Base-by-base conservation (phyloP, 2,329 filamentous ascomycete genomes). In the Microdochium paspali region DNA sequence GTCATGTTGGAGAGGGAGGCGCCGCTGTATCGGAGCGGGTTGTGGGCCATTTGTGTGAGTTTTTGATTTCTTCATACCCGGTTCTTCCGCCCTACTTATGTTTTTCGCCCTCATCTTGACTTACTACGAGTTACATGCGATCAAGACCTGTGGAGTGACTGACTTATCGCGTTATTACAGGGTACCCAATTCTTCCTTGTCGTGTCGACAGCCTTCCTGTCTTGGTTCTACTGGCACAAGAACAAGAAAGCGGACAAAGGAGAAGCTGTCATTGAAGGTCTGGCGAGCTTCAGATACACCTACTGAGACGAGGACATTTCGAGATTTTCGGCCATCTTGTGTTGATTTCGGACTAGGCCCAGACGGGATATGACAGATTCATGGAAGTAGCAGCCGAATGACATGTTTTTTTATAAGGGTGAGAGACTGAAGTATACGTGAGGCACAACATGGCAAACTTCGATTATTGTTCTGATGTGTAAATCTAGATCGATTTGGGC, bases 11-110 rank as follows among this genome's bases (percentile, higher is more conserved):
- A 44, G 42, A 24, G 21, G 23, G 42, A 44, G 7, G 42, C 42
- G 42, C 42, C 42, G 6, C 23, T 44, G 23, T 44, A 44, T 18
- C 13, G 42, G 12, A 44, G 3, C 13, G 42, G 42, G 12, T 20
- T 44, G 42, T 44, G 42, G 42, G 42, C 42, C 13, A 18, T 44
- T 13, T 44, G 42, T 26, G 42, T 44, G 20, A 44, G 42, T 44
- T 5, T 43, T 4, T 12, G 20, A 15, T 40, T 15, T 40, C 39
- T 21, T 3, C 35, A 7, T 3, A n/a, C 35, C 6, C 35, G 35
- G n/a, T 21, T 21, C 5, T 21, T 40, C 18, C 10, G n/a, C 18
- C 18, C 18, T 40, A n/a, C n/a, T n/a, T n/a, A n/a, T n/a, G n/a
- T n/a, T n/a, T n/a, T n/a, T n/a, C n/a, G n/a, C n/a, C n/a, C n/a